Evolutionary conservation across 257 asterid species (phyloP).

Genomic region (Osmanthus fragrans): DNA sequence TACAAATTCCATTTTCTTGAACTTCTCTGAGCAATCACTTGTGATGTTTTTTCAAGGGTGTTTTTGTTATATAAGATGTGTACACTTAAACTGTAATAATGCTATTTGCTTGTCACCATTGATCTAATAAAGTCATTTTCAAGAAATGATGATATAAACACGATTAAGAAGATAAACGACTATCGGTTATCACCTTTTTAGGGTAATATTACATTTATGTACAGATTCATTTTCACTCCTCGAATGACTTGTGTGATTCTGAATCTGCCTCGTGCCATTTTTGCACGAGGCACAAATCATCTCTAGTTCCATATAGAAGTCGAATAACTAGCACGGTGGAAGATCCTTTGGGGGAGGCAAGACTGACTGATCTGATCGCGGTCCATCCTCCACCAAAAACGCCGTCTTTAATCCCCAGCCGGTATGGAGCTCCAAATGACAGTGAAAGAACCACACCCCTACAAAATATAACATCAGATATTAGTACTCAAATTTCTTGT

Average conservation of each 20-base stretch:
- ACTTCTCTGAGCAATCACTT: not conserved
- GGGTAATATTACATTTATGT: conserved; percentile 15
- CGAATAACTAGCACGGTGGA: conserved; percentile 39
- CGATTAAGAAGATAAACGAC: not conserved
- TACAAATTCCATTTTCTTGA: not conserved
- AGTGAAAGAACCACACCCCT: conserved; percentile 63
- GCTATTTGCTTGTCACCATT: no score
- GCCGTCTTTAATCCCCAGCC: conserved; percentile 69
- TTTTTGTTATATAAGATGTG: not conserved
- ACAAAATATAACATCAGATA: not conserved
- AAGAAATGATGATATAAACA: not conserved
- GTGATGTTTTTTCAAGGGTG: not conserved
- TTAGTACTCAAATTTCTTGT: not conserved
- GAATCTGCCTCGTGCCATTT: conserved; percentile 7
- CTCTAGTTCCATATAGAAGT: not conserved
- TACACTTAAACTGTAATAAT: no score
- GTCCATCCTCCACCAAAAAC: conserved; percentile 57
- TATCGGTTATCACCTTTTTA: not conserved
- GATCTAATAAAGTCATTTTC: no score
- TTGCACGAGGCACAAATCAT: conserved; percentile 10
- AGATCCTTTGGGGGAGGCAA: conserved; percentile 64
- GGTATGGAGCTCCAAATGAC: conserved; percentile 65
- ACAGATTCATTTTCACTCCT: not conserved
- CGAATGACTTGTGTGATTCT: not conserved
- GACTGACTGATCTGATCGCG: conserved; percentile 43